Percentiles rank a stretch among this genome's conserved stretches.
Evolutionary conservation across 345 rosid species (phyloP).

Genomic region (Rhodamnia rubescens): DNA sequence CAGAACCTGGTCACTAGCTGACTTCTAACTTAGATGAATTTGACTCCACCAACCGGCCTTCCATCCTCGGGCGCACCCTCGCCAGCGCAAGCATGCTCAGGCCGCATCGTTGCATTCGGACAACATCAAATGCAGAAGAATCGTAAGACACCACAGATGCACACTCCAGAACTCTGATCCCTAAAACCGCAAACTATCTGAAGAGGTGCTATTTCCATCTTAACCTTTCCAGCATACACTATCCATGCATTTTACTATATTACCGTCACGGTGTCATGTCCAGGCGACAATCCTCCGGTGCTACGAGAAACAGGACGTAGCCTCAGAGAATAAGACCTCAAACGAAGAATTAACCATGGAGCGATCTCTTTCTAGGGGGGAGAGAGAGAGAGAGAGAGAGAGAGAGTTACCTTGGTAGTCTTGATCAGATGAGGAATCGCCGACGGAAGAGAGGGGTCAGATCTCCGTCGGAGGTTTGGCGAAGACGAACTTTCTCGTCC

Average conservation of each 20-base stretch:
- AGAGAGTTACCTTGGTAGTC: neutral
- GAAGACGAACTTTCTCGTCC: neutral
- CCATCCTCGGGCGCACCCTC: too few species aligned
- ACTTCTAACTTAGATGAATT: neutral
- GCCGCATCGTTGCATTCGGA: too few species aligned
- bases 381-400: neutral
- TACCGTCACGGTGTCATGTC: neutral
- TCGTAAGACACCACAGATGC: neutral
- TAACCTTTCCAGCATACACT: neutral
- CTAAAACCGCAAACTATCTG: neutral
- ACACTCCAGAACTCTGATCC: neutral
- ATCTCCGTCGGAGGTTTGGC: neutral
- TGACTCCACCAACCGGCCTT: too few species aligned
- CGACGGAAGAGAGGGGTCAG: neutral
- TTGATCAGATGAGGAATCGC: neutral
- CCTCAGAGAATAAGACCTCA: neutral
- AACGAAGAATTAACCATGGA: neutral
- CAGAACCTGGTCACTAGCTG: neutral
- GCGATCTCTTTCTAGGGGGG: neutral
- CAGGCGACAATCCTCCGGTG: neutral
- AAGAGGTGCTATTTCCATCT: neutral
- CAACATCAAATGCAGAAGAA: neutral
- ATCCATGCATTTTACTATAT: neutral
- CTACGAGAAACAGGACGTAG: neutral
- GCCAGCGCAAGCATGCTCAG: too few species aligned